phyloP scores from a whole-genome alignment of 208 protist species.

The Wallacemonas sp. region DNA sequence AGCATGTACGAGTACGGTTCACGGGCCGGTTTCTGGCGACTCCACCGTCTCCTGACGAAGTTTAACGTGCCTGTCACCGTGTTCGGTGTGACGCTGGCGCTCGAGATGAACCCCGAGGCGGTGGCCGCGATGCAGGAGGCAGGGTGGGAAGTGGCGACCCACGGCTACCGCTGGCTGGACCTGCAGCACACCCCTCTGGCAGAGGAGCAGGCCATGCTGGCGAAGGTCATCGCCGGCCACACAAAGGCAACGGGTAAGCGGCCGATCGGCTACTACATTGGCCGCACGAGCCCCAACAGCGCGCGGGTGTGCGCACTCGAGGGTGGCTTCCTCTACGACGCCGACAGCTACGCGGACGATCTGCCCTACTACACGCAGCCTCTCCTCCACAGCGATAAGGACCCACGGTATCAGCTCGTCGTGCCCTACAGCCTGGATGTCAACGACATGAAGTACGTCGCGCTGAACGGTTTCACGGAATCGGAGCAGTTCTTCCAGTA shows the following conservation, averaged over 20 bases:
- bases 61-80: conserved; percentile 21
- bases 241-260: conserved; percentile 10
- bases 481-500: conserved; percentile 36
- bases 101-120: conserved; percentile 21
- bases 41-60: conserved; percentile 16
- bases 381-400: conserved; percentile 14
- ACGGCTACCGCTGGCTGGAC: conserved; percentile 32
- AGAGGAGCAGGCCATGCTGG: conserved; percentile 11
- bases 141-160: conserved; percentile 28
- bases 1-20: conserved; percentile 46
- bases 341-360: conserved; percentile 38
- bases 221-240: conserved; percentile 15
- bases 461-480: conserved; percentile 36
- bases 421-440: conserved; percentile 32
- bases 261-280: conserved; percentile 28
- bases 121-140: conserved; percentile 17
- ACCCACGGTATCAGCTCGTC: conserved; percentile 26
- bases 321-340: conserved; percentile 35
- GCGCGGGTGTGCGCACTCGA: conserved; percentile 25
- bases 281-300: conserved; percentile 37
- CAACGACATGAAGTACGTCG: conserved; percentile 37
- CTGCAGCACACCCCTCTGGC: conserved; percentile 9
- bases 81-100: conserved; percentile 26
- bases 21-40: conserved; percentile 33
- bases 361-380: conserved; percentile 39